Evolutionary conservation across 495 filamentous ascomycete species (phyloP).

Genomic region (Hypoxylon fuscum): DNA sequence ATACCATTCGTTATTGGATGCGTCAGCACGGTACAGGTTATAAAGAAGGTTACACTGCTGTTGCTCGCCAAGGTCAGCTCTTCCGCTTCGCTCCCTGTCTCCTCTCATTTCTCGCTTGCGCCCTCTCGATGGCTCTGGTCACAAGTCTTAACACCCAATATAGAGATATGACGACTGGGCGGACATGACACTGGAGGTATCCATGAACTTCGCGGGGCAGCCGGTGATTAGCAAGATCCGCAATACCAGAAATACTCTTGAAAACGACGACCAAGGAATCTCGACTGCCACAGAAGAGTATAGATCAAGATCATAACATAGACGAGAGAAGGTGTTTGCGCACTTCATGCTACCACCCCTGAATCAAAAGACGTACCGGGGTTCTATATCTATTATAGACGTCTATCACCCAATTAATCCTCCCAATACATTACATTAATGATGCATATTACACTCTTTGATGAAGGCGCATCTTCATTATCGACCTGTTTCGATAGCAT

Average conservation of each 20-base stretch:
- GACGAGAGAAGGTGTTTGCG: too few species aligned
- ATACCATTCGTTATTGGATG: constrained; percentile 27
- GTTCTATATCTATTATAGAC: constrained; percentile 6
- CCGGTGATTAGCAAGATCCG: constrained; percentile 5
- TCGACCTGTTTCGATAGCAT: background rate
- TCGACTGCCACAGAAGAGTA: background rate
- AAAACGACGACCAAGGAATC: background rate
- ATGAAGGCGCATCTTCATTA: background rate
- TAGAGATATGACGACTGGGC: constrained; percentile 17
- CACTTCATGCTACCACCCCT: background rate
- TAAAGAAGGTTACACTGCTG: constrained; percentile 11
- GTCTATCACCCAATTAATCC: background rate
- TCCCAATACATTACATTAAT: constrained; percentile 9
- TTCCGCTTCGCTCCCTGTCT: background rate
- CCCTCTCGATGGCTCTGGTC: too few species aligned
- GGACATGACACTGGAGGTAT: constrained; percentile 4
- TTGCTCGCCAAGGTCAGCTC: constrained; percentile 5
- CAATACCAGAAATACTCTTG: constrained; percentile 1
- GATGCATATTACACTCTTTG: constrained; percentile 9
- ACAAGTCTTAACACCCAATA: background rate
- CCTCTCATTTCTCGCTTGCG: background rate
- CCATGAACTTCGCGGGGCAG: background rate
- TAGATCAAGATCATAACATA: too few species aligned
- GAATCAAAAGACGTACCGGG: background rate
- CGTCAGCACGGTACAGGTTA: constrained; percentile 9